A percentile compares a stretch with the other conserved stretches of the same genome.
These are phyloP conservation scores for Hyphopichia wangnamkhiaoensis DNA, from an alignment of 1,139 yeast species.

Conservation along the genomic window DNA sequence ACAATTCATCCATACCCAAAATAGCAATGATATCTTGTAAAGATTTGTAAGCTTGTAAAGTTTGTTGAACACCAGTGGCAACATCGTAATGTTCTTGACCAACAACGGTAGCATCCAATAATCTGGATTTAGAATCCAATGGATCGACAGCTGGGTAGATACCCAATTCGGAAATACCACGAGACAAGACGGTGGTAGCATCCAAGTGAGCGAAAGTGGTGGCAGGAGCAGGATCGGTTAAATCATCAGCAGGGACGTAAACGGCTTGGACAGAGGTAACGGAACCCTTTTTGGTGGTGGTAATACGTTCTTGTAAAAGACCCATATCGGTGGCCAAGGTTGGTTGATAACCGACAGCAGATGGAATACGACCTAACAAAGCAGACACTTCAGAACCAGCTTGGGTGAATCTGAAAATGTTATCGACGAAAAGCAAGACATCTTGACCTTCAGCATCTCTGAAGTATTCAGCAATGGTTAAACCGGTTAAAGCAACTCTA, in stretches of 20 bases:
- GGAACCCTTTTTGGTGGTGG: conserved; percentile 99
- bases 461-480: conserved; percentile 99
- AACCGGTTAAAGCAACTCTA: conserved; percentile 99
- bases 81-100: conserved; percentile 98
- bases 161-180: conserved; percentile 99
- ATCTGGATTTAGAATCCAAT: conserved; percentile 98
- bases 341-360: conserved; percentile 99
- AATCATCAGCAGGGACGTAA: conserved; percentile 99
- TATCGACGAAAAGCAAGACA: conserved; percentile 98
- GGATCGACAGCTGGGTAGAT: conserved; percentile 99
- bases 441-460: conserved; percentile 99
- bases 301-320: conserved; percentile 99
- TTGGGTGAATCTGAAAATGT: conserved; percentile 99
- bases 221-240: conserved; percentile 99
- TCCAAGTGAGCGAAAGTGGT: conserved; percentile 99
- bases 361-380: conserved; percentile 99
- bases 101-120: conserved; percentile 93
- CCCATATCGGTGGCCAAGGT: conserved; percentile 99
- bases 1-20: conserved; percentile 99
- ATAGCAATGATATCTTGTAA: conserved; percentile 99
- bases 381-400: conserved; percentile 99
- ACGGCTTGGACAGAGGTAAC: conserved; percentile 99
- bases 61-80: conserved; percentile 95
- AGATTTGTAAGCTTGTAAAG: conserved; percentile 99
- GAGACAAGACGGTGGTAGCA: conserved; percentile 99